A percentile compares a stretch with the other conserved stretches of the same genome.
Conservation (phyloP, 805 yeast genomes). For the Candida multigemmis region DNA sequence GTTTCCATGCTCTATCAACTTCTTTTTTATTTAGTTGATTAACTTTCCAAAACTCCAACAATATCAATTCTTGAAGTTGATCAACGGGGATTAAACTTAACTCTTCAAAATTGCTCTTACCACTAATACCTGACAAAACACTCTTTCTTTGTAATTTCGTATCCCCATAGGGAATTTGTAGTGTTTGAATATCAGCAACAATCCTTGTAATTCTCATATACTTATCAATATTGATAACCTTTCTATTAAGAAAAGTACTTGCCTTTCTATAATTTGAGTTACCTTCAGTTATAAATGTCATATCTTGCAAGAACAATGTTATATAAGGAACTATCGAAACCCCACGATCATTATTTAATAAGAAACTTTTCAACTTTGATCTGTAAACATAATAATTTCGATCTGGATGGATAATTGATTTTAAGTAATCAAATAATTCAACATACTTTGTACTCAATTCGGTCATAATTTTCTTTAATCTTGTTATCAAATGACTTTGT, state of each 20-base stretch:
- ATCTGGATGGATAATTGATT: constrained; percentile 65
- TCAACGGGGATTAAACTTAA: constrained; percentile 33
- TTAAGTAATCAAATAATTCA: constrained; percentile 53
- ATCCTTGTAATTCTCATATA: constrained; percentile 58
- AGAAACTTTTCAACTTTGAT: constrained; percentile 46
- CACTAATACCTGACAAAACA: constrained; percentile 1
- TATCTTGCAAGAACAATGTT: constrained; percentile 66
- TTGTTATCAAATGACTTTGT: constrained; percentile 62
- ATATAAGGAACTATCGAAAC: constrained; percentile 75
- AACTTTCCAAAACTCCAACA: constrained; percentile 65
- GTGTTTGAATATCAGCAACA: constrained; percentile 55
- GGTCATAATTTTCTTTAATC: constrained; percentile 54
- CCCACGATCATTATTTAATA: constrained; percentile 37
- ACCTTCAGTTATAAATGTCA: constrained; percentile 76
- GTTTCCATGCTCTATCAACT: constrained; percentile 64
- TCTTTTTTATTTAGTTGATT: constrained; percentile 50
- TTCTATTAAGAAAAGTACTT: constrained; percentile 45
- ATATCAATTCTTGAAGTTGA: constrained; percentile 46
- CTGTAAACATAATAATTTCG: constrained; percentile 67
- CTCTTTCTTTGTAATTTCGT: constrained; percentile 9
- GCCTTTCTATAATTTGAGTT: constrained; percentile 60
- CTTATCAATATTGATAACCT: constrained; percentile 66
- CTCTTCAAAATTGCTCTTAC: constrained; percentile 7
- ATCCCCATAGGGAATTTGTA: constrained; percentile 52
- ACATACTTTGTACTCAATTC: constrained; percentile 49